phyloP scores from a whole-genome alignment of 1,284 basidiomycete genomes.

The Fistulina hepatica region DNA sequence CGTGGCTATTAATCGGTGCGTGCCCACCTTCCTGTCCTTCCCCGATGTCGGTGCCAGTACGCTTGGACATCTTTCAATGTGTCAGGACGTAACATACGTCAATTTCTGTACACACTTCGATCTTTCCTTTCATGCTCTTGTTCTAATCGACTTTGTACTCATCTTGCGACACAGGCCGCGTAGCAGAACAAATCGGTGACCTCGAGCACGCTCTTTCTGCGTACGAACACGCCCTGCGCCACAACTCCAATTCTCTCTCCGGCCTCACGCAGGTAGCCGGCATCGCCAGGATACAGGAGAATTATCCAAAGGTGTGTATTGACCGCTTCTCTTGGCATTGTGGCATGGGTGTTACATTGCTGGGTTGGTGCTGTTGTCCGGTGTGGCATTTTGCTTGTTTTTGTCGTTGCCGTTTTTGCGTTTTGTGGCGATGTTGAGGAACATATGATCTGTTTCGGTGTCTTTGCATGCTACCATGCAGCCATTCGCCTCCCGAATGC shows the following conservation, averaged over 20 bases:
- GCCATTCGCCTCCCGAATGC: no score
- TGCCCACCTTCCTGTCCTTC: constrained; percentile 7
- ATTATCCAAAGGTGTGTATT: constrained; percentile 72
- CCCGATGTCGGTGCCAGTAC: no score
- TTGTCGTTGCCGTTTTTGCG: no score
- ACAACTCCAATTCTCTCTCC: constrained; percentile 81
- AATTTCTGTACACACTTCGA: constrained; percentile 5
- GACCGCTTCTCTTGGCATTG: no score
- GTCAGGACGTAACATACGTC: no score
- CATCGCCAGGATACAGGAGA: constrained; percentile 80
- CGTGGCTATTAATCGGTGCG: constrained; percentile 85
- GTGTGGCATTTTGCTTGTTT: constrained; percentile 22
- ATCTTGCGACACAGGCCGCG: constrained; percentile 49
- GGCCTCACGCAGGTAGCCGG: constrained; percentile 88
- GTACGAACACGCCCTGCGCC: constrained; percentile 86
- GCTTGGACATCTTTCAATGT: no score
- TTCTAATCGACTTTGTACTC: constrained; percentile 9
- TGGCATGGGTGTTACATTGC: background rate
- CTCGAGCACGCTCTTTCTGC: constrained; percentile 80
- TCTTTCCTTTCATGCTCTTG: constrained; percentile 13
- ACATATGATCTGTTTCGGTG: no score
- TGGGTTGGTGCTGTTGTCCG: constrained; percentile 21
- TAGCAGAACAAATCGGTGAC: constrained; percentile 87
- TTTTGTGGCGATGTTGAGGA: no score
- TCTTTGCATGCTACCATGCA: no score